Base-by-base conservation (phyloP, 768 basidiomycete species). In the Grammothele lineata region DNA sequence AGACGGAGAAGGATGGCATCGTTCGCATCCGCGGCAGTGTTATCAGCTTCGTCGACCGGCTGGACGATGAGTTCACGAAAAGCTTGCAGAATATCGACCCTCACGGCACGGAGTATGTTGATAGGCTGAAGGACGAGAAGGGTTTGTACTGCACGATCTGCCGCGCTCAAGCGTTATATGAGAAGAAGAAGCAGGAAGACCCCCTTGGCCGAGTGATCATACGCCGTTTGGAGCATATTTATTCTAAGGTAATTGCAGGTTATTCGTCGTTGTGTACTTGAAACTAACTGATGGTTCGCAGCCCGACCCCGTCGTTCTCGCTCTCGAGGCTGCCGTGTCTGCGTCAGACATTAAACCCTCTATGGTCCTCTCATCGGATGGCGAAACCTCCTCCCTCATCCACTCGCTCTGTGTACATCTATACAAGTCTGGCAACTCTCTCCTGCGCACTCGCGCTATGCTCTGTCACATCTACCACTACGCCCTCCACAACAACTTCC, bases 191-290 rank as follows among this genome's bases (percentile, higher is more conserved):
- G 22, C 83, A 86, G 66, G 70, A 74, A 32, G 93, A 96, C 32
- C 83, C 88, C 18, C 76, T 92, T 35, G 83, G 85, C 32, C 80
- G 95, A 34, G 90, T 94, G 30, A 76, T 97, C 45, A 94, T 98
- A 87, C 81, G 96, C 57, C 82, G 96, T 35, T 69, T 99, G 50
- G 96, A 99, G 64, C 96, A 98, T 63, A 92, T 99, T 40, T 98
- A 99, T 68, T 93, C 90, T 32, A 98, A 99, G 84, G 93, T 94
- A n/a, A n/a, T n/a, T n/a, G n/a, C n/a, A n/a, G n/a, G n/a, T n/a
- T n/a, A n/a, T n/a, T n/a, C n/a, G n/a, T n/a, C n/a, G n/a, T n/a
- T n/a, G n/a, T n/a, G n/a, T n/a, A n/a, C n/a, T n/a, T n/a, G n/a
- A n/a, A n/a, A n/a, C n/a, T n/a, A n/a, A n/a, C n/a, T n/a, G n/a